Conservation (phyloP, 169 alveolate genomes). For the Eimeria tenella region DNA sequence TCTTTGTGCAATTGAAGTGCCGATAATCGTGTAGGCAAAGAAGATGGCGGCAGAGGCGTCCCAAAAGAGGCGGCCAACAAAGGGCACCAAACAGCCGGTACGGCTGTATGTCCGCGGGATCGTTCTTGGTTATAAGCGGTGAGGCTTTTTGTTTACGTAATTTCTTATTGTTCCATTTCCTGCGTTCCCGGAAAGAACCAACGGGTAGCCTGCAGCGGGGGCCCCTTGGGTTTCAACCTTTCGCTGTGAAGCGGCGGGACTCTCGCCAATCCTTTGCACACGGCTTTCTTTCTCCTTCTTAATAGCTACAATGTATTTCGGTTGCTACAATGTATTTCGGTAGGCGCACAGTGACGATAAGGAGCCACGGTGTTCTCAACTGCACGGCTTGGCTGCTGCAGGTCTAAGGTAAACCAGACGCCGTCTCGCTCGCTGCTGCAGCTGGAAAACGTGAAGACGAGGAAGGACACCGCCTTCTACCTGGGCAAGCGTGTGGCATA, state of each 20-base stretch:
- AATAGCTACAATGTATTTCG: too few relatives aligned
- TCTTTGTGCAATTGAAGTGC: background rate
- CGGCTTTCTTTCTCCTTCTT: too few relatives aligned
- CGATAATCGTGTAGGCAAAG: background rate
- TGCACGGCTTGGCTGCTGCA: conserved; percentile 67
- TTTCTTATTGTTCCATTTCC: background rate
- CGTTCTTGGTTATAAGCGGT: conserved; percentile 95
- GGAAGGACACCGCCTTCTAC: conserved; percentile 96
- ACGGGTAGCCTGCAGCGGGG: background rate
- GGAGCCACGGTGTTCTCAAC: too few relatives aligned
- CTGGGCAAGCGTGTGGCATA: conserved; percentile 98
- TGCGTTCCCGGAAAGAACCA: background rate
- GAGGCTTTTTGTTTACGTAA: conserved; percentile 6
- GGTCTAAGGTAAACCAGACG: conserved; percentile 96
- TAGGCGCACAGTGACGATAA: too few relatives aligned
- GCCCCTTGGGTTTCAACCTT: too few relatives aligned
- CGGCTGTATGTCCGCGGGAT: conserved; percentile 94
- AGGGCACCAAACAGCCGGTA: conserved; percentile 88
- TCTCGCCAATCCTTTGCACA: too few relatives aligned
- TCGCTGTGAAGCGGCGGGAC: too few relatives aligned
- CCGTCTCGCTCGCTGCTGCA: conserved; percentile 96
- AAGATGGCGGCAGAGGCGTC: conserved; percentile 61
- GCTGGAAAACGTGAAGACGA: conserved; percentile 97
- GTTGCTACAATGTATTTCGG: too few relatives aligned
- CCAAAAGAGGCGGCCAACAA: conserved; percentile 62